Base-by-base conservation (phyloP, 345 rosid species). In the Odontarrhena argentea region DNA sequence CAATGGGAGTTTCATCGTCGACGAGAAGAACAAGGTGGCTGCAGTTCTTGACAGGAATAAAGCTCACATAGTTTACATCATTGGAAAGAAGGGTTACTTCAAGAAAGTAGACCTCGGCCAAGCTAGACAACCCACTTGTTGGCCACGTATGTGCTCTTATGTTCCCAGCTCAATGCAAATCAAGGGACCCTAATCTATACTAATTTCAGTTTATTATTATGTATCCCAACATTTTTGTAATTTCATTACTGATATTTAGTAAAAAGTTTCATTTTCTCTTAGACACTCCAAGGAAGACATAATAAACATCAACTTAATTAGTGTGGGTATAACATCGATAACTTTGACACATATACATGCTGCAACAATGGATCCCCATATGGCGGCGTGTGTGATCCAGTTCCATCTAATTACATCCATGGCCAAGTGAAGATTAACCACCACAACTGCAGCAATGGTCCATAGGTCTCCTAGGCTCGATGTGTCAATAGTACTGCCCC, bases 331-430 rank as follows among this genome's bases (percentile, higher is more conserved):
- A 47, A 88, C 76, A 22, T 95, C 99, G 13, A 91, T 83, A 66
- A 84, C 67, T 38, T 87, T 38, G 36, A 95, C 85, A 73, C 91
- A 91, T 46, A 91, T 81, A 68, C 79, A 78, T 14, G 97, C 91
- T 30, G 97, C 97, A 60, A 81, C 52, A 61, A 91, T 88, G 36
- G 97, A 95, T 58, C 99, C 99, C 99, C 99, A 95, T 6, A 95
- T 84, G 68, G 82, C 91, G 4, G 89, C 90, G 69, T 95, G 99
- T 66, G 79, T 69, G 49, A 91, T 63, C 99, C 99, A 91, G 63
- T 70, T 91, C 99, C 99, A 95, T 67, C 89, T 79, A 7, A 85
- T 81, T 32, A 95, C 77, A 55, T 95, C 97, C 97, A 95, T 84
- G 42, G 96, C 97, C 74, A 95, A 74, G 77, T 91, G 96, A 63